A percentile compares a stretch with the other conserved stretches of the same genome.
Evolutionary conservation across 495 filamentous ascomycete genomes (phyloP).

Genomic region (Elaphomyces granulatus): DNA sequence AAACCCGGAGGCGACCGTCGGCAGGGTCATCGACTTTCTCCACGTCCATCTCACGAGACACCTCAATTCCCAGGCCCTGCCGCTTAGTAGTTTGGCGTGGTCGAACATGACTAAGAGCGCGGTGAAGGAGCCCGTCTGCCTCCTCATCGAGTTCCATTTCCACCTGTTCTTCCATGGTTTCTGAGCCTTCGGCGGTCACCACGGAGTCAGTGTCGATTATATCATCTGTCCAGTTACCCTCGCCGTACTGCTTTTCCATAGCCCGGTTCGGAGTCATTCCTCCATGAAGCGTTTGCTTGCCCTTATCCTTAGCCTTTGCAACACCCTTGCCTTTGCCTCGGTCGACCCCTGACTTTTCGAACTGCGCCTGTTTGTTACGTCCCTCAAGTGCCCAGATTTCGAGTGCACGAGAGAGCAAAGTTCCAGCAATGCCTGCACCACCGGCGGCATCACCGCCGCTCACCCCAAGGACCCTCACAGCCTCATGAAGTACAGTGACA

Average conservation of each 20-base stretch:
- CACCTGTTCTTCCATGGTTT: conserved; percentile 20
- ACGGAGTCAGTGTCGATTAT: conserved; percentile 9
- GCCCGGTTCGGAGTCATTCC: not conserved
- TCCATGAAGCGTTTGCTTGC: not conserved
- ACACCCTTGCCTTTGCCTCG: conserved; percentile 20
- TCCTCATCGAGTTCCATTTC: conserved; percentile 32
- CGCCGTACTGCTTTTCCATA: conserved; percentile 13
- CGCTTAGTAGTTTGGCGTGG: conserved; percentile 12
- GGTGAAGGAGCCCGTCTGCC: conserved; percentile 24
- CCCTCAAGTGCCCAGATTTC: conserved; percentile 47
- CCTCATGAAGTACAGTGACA: conserved; percentile 53
- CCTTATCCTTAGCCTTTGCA: not conserved
- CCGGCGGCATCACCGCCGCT: conserved; percentile 43
- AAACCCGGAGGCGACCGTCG: not conserved
- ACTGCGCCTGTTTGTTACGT: conserved; percentile 8
- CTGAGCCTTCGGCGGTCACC: conserved; percentile 1
- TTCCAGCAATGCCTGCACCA: conserved; percentile 57
- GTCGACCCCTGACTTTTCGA: not conserved
- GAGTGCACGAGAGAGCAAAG: conserved; percentile 57
- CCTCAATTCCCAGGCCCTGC: conserved; percentile 7
- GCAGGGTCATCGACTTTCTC: conserved; percentile 3
- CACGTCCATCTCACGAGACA: conserved; percentile 2
- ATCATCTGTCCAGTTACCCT: conserved; percentile 29
- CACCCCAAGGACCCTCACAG: conserved; percentile 39
- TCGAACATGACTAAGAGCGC: conserved; percentile 24